These are phyloP conservation scores for Capsicum pubescens DNA, from an alignment of 257 asterid genomes.

Conservation along the genomic window DNA sequence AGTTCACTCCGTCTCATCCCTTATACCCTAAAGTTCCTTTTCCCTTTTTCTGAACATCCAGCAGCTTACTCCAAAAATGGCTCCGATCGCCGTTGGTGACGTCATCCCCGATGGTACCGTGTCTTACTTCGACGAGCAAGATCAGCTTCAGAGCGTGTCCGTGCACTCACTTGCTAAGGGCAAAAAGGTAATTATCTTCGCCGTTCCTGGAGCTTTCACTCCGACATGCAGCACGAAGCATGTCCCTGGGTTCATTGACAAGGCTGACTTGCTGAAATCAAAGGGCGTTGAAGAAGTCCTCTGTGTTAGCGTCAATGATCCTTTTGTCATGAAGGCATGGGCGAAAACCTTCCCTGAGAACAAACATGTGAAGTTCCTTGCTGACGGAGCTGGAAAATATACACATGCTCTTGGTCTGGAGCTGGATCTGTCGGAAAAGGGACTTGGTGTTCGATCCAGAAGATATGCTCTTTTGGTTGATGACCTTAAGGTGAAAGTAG, in stretches of 20 bases:
- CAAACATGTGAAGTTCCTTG: conserved; percentile 81
- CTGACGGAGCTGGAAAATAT: conserved; percentile 81
- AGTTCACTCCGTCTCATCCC: no score
- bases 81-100: conserved; percentile 74
- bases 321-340: conserved; percentile 98
- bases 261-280: conserved; percentile 73
- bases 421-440: conserved; percentile 84
- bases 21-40: no score
- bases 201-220: conserved; percentile 94
- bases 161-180: conserved; percentile 78
- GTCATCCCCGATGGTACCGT: conserved; percentile 74
- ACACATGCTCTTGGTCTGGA: conserved; percentile 78
- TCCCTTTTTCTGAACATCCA: no score
- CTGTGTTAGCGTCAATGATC: conserved; percentile 70
- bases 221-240: conserved; percentile 94
- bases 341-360: conserved; percentile 83
- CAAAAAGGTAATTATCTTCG: conserved; percentile 73
- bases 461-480: conserved; percentile 83
- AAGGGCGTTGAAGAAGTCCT: conserved; percentile 78
- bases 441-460: conserved; percentile 75
- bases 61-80: conserved; percentile 44
- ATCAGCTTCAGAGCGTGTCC: conserved; percentile 66
- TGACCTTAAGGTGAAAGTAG: conserved; percentile 73
- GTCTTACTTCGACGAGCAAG: conserved; percentile 72
- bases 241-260: conserved; percentile 88